Percentiles rank a stretch among this genome's conserved stretches.
These are phyloP conservation scores for Leishmania martiniquensis DNA, from an alignment of 208 protist genomes.

Conservation along the genomic window DNA sequence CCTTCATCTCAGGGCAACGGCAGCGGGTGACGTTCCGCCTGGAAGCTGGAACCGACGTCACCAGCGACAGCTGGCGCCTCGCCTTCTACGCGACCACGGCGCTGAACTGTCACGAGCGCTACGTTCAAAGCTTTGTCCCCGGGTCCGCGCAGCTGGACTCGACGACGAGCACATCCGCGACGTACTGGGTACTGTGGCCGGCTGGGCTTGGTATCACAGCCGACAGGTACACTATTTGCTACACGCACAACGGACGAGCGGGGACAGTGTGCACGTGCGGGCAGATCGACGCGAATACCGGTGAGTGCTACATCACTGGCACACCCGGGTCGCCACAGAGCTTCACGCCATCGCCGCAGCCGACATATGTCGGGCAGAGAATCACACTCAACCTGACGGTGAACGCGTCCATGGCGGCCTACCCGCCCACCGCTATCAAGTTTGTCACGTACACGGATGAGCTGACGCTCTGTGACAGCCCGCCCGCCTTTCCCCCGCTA, in stretches of 20 bases:
- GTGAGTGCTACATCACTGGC: slow-evolving; percentile 74
- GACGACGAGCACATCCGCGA: slow-evolving; percentile 52
- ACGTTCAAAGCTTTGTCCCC: slow-evolving; percentile 60
- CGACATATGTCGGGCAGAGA: slow-evolving; percentile 87
- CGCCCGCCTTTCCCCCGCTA: slow-evolving; percentile 52
- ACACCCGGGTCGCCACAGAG: slow-evolving; percentile 47
- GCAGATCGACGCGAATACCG: slow-evolving; percentile 67
- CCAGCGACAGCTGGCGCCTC: slow-evolving; percentile 73
- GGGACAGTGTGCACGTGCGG: slow-evolving; percentile 81
- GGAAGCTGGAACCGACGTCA: slow-evolving; percentile 46
- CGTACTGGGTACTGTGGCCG: slow-evolving; percentile 84
- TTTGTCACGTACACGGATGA: slow-evolving; percentile 62
- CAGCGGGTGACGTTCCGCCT: slow-evolving; percentile 73
- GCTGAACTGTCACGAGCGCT: slow-evolving; percentile 48
- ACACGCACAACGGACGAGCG: slow-evolving; percentile 53
- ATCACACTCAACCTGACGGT: slow-evolving; percentile 55
- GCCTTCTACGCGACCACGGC: slow-evolving; percentile 67
- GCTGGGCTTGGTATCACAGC: slow-evolving; percentile 51
- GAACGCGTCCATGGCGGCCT: slow-evolving; percentile 38
- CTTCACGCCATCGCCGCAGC: slow-evolving; percentile 52
- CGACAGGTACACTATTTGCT: slow-evolving; percentile 81
- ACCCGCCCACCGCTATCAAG: slow-evolving; percentile 72
- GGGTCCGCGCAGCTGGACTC: slow-evolving; percentile 39
- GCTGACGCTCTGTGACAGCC: slow-evolving; percentile 58
- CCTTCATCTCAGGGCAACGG: slow-evolving; percentile 63